phyloP scores from a whole-genome alignment of 148 eudicot genomes.

The Nepenthes gracilis region DNA sequence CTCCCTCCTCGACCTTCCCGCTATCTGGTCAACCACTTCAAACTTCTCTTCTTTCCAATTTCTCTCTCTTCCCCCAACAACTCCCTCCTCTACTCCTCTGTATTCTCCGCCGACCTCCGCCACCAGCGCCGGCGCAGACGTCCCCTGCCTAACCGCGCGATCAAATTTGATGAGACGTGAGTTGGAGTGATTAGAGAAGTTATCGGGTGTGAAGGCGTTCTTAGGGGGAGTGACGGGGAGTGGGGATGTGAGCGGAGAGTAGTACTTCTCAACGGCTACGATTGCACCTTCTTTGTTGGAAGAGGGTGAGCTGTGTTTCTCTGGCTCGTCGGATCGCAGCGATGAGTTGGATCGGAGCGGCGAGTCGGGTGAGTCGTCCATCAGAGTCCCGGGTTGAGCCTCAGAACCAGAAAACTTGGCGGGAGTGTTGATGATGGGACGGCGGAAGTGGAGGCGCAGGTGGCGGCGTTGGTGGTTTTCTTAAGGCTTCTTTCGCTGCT shows the following conservation, averaged over 20 bases:
- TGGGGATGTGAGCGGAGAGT: conserved; percentile 30
- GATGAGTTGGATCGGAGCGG: conserved; percentile 51
- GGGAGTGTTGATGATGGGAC: neutral
- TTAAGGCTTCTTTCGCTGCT: no score
- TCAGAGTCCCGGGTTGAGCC: neutral
- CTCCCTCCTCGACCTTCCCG: conserved; percentile 24
- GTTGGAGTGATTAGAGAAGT: neutral
- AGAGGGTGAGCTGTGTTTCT: conserved; percentile 3
- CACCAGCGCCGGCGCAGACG: conserved; percentile 7
- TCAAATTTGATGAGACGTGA: conserved; percentile 16
- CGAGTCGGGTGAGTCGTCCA: conserved; percentile 36
- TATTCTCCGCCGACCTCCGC: conserved; percentile 14
- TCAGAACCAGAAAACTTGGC: neutral
- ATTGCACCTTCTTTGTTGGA: conserved; percentile 11
- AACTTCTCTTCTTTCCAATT: conserved; percentile 17
- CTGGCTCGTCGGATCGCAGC: conserved; percentile 36
- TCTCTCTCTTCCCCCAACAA: conserved; percentile 18
- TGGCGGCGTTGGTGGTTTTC: neutral
- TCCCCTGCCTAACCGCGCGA: conserved; percentile 26
- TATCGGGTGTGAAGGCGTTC: conserved; percentile 4
- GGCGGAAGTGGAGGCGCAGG: neutral
- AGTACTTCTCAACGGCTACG: conserved; percentile 24
- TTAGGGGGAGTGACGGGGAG: conserved; percentile 5
- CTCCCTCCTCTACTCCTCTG: conserved; percentile 10
- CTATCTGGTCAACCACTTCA: conserved; percentile 19